A percentile compares a stretch with the other conserved stretches of the same genome.
These are phyloP conservation scores for Fusarium sp. DNA, from an alignment of 2,329 filamentous ascomycete genomes.

Conservation along the genomic window DNA sequence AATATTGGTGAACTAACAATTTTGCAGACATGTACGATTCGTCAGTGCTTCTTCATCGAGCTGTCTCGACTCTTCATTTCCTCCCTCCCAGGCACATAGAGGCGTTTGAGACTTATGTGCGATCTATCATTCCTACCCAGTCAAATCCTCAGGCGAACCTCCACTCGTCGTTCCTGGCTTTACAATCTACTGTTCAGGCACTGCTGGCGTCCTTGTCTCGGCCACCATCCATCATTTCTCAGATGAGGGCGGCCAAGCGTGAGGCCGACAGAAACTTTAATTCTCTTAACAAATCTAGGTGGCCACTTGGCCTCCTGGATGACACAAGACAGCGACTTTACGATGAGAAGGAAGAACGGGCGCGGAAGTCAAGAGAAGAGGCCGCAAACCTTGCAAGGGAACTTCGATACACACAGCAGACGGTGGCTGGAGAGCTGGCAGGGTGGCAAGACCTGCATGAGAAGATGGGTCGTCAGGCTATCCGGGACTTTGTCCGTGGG, in stretches of 20 bases:
- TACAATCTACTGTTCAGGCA: constrained; percentile 86
- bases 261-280: constrained; percentile 81
- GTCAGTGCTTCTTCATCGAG: constrained; percentile 63
- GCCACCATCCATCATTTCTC: constrained; percentile 79
- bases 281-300: constrained; percentile 79
- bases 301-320: constrained; percentile 85
- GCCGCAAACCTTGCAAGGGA: constrained; percentile 81
- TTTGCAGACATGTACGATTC: constrained; percentile 75
- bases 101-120: constrained; percentile 79
- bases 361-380: constrained; percentile 75
- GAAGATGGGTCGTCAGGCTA: constrained; percentile 76
- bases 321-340: constrained; percentile 85
- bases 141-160: constrained; percentile 79
- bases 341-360: constrained; percentile 85
- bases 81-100: constrained; percentile 74
- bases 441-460: constrained; percentile 94
- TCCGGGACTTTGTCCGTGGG: constrained; percentile 78
- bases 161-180: constrained; percentile 79
- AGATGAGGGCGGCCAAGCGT: constrained; percentile 79
- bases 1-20: constrained; percentile 44
- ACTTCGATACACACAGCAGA: constrained; percentile 90
- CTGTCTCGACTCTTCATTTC: constrained; percentile 68
- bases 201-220: constrained; percentile 82
- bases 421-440: constrained; percentile 89
- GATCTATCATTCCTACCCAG: constrained; percentile 72